phyloP scores from a whole-genome alignment of 176 grass and related monocot species.

The Tuctoria greenei region DNA sequence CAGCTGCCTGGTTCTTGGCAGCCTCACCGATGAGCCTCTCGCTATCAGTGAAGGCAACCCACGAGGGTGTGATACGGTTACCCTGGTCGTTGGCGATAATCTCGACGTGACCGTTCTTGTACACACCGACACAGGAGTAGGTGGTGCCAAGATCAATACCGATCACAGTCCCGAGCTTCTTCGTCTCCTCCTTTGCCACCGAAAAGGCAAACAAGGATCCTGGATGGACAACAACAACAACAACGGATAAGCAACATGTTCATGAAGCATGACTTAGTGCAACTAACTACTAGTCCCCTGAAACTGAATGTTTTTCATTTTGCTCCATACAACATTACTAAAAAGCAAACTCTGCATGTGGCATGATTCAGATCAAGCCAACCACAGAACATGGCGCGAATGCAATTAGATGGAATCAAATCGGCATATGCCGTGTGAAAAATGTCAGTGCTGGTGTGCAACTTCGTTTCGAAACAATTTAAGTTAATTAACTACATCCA shows the following conservation, averaged over 20 bases:
- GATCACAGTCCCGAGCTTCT: constrained; percentile 57
- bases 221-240: neutral
- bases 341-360: neutral
- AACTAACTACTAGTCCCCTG: neutral
- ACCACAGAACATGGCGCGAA: constrained; percentile 1
- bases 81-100: constrained; percentile 76
- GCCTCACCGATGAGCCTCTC: constrained; percentile 77
- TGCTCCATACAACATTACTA: neutral
- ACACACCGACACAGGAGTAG: constrained; percentile 63
- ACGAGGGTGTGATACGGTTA: constrained; percentile 73
- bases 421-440: neutral
- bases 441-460: neutral
- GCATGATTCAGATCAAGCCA: neutral
- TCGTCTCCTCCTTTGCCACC: constrained; percentile 64
- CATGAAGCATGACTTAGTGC: too few species aligned
- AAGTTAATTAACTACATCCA: neutral
- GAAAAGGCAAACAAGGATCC: constrained; percentile 61
- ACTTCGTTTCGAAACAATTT: neutral
- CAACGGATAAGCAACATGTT: neutral
- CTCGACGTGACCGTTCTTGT: constrained; percentile 65
- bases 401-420: neutral
- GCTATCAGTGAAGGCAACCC: constrained; percentile 61
- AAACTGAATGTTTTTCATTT: neutral
- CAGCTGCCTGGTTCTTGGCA: constrained; percentile 70
- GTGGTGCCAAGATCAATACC: constrained; percentile 71